These are phyloP conservation scores for Corylus avellana DNA, from an alignment of 306 rosid species.

Conservation along the genomic window DNA sequence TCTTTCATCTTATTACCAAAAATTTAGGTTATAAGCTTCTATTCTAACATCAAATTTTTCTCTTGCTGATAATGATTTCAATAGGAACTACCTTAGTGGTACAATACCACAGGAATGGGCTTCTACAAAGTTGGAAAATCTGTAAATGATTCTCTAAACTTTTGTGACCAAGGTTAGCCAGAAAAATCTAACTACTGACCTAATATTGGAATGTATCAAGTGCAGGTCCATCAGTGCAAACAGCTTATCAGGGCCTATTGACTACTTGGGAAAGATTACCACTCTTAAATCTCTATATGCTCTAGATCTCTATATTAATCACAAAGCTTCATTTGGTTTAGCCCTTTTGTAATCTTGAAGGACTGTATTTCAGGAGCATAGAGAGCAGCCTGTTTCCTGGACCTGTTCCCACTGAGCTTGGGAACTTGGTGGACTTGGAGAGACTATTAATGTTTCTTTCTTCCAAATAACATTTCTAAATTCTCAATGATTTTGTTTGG, in stretches of 20 bases:
- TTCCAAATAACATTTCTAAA: neutral
- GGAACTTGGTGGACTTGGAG: constrained; percentile 15
- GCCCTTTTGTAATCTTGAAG: neutral
- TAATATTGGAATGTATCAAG: neutral
- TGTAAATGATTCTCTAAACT: constrained; percentile 16
- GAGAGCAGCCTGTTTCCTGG: constrained; percentile 19
- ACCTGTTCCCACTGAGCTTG: neutral
- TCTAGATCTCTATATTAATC: neutral
- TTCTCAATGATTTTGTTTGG: constrained; percentile 29
- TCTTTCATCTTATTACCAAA: neutral
- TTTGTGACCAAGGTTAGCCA: neutral
- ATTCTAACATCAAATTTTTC: neutral
- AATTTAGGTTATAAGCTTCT: neutral
- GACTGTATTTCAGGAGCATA: constrained; percentile 14
- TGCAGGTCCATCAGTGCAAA: constrained; percentile 22
- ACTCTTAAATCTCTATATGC: constrained; percentile 7
- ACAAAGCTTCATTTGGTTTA: neutral
- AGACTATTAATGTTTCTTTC: constrained; percentile 21
- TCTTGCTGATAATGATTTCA: constrained; percentile 22
- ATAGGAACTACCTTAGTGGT: constrained; percentile 35
- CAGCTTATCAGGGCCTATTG: constrained; percentile 32
- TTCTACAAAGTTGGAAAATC: constrained; percentile 26
- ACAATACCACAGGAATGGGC: constrained; percentile 34
- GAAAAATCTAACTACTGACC: neutral
- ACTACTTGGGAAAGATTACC: constrained; percentile 29